Percentiles rank a stretch among this genome's conserved stretches.
Conservation (phyloP, 768 basidiomycete species). For the Tricholoma matsutake region DNA sequence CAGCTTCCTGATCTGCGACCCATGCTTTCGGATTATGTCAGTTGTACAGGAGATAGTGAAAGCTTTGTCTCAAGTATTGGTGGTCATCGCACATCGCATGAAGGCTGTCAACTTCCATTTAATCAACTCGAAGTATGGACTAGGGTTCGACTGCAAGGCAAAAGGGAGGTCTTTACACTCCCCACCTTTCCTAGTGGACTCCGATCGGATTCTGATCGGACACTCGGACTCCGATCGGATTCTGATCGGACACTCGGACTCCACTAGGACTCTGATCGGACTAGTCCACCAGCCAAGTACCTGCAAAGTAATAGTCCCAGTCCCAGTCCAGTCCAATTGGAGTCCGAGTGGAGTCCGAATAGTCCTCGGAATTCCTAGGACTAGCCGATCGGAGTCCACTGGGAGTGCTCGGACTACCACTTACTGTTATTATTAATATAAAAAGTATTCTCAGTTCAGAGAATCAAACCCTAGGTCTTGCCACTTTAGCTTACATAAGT, state of each 20-base stretch:
- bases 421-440: background rate
- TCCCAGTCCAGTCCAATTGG: background rate
- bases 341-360: background rate
- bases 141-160: too few relatives aligned
- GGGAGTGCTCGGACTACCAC: background rate
- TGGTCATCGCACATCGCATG: too few relatives aligned
- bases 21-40: constrained; percentile 20
- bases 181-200: background rate
- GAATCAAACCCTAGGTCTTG: background rate
- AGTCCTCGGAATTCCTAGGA: background rate
- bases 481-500: background rate
- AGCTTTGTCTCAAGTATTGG: background rate
- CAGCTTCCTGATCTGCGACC: constrained; percentile 24
- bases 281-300: background rate
- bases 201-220: background rate
- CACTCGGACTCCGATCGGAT: background rate
- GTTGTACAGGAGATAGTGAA: background rate
- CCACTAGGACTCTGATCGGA: background rate
- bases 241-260: background rate
- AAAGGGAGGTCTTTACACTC: background rate
- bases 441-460: background rate
- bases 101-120: too few relatives aligned
- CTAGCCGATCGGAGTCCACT: background rate
- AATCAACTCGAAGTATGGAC: too few relatives aligned
- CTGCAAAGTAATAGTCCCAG: background rate